Evolutionary conservation across 805 yeast genomes (phyloP), one percentile per base, ranked within the genome.

Genomic region (Candida rishiriensis): DNA sequence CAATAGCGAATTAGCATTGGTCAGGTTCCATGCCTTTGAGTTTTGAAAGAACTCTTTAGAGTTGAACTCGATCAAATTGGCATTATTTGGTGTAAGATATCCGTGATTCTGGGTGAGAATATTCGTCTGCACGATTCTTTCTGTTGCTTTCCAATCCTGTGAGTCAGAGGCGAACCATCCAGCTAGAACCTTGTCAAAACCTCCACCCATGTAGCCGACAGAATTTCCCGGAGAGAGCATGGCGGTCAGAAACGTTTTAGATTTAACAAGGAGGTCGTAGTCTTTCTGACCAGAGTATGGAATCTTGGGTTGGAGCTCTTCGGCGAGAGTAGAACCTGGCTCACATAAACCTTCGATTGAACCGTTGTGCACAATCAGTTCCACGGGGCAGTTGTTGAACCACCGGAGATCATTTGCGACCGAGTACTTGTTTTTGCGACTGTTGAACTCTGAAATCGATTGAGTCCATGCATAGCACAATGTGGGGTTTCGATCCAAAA

Each of bases 181-280:
- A 2, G 69, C 67, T n/a, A 70, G 44, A 1, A 63, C 63, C 36
- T 46, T 51, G 52, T 76, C 81, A 52, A 75, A 72, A 1, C 81
- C 81, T 2, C 81, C 81, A 3, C 75, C 76, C 50, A 76, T 59
- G 39, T 63, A 69, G 3, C 79, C 80, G 41, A 69, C 61, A 2
- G 77, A 70, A 46, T 76, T 76, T 1, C 80, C 81, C 1, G 81
- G 80, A 2, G 79, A 73, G 2, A 76, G 68, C 14, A 76, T 62
- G 2, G 54, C 69, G 48, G 61, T 38, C 3, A 52, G 49, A 13
- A 47, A 44, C 56, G 63, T 40, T 46, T 18, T 28, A 3, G 14
- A 21, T n/a, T 51, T 43, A 6, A 51, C 38, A 10, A 40, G 52
- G 11, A 51, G 10, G 15, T 47, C 49, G 32, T 51, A 47, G 17